These are phyloP conservation scores for Coniophora puteana DNA, from an alignment of 1,284 basidiomycete species.

Conservation along the genomic window DNA sequence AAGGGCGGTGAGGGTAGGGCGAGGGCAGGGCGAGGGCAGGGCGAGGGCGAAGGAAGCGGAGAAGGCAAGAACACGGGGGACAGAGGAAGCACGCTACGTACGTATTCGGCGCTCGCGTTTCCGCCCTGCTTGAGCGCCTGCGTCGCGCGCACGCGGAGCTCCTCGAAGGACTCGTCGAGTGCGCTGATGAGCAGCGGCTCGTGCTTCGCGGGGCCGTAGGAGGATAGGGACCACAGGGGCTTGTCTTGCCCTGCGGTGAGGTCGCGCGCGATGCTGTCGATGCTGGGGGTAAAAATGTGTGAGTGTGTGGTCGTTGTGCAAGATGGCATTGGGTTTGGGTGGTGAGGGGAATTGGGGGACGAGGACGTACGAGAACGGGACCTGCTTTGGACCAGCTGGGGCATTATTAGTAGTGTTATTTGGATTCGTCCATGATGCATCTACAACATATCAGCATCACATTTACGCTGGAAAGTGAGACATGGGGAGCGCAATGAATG, in stretches of 20 bases:
- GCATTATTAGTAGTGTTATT: constrained; percentile 34
- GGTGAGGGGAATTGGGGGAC: constrained; percentile 20
- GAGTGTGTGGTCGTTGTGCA: constrained; percentile 1
- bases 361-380: constrained; percentile 39
- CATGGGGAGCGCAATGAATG: constrained; percentile 5
- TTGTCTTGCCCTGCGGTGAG: constrained; percentile 58
- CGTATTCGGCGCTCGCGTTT: constrained; percentile 70
- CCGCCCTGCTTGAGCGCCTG: constrained; percentile 54
- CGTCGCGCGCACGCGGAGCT: constrained; percentile 70
- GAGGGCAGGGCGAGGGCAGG: no score
- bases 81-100: constrained; percentile 32
- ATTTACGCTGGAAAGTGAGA: constrained; percentile 6
- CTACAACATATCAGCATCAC: no score
- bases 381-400: constrained; percentile 15
- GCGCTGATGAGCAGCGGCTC: constrained; percentile 69
- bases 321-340: constrained; percentile 13
- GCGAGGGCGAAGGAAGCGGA: no score
- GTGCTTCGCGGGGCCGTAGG: constrained; percentile 75
- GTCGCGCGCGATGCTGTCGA: constrained; percentile 59
- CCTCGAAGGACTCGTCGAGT: constrained; percentile 78
- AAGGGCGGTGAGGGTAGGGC: no score
- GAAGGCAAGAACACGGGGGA: no score
- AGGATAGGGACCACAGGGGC: constrained; percentile 81
- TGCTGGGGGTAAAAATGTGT: constrained; percentile 36
- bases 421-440: constrained; percentile 30